Conservation (phyloP, 768 basidiomycete species). For the Serendipita sp. region DNA sequence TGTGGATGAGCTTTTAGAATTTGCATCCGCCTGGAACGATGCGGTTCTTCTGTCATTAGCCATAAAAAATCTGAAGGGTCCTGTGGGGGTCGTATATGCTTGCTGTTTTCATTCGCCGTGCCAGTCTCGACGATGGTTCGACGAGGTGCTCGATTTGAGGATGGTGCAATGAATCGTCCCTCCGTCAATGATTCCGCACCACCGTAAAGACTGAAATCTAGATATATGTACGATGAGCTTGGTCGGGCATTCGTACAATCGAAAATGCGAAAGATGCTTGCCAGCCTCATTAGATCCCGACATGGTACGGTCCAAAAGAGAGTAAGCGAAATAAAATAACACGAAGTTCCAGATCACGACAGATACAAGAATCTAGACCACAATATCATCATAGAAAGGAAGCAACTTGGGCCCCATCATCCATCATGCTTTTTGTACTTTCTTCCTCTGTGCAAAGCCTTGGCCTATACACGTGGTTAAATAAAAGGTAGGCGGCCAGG, state of each 20-base stretch:
- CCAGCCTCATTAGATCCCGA: neutral
- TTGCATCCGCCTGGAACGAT: slow-evolving; percentile 66
- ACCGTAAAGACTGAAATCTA: slow-evolving; percentile 66
- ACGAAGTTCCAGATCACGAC: too few species aligned
- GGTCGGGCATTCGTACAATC: neutral
- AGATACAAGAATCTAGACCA: too few species aligned
- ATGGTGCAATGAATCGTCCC: slow-evolving; percentile 17
- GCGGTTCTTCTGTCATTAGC: slow-evolving; percentile 97
- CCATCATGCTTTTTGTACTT: neutral
- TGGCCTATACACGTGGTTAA: neutral
- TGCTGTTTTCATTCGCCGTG: slow-evolving; percentile 18
- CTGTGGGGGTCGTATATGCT: slow-evolving; percentile 40
- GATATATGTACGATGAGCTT: neutral
- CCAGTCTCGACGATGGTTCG: slow-evolving; percentile 33
- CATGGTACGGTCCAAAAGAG: neutral
- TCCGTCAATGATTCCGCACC: slow-evolving; percentile 64
- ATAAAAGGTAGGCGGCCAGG: too few species aligned
- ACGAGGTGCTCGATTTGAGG: slow-evolving; percentile 24
- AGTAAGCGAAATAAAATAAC: neutral
- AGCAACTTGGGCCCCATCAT: neutral
- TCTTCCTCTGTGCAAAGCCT: neutral
- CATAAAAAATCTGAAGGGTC: slow-evolving; percentile 83
- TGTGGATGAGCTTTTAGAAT: slow-evolving; percentile 93
- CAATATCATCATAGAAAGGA: too few species aligned
- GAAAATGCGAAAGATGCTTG: neutral